A percentile compares a stretch with the other conserved stretches of the same genome.
phyloP scores from a whole-genome alignment of 2,329 filamentous ascomycete genomes.

The Exophiala dermatitidis region DNA sequence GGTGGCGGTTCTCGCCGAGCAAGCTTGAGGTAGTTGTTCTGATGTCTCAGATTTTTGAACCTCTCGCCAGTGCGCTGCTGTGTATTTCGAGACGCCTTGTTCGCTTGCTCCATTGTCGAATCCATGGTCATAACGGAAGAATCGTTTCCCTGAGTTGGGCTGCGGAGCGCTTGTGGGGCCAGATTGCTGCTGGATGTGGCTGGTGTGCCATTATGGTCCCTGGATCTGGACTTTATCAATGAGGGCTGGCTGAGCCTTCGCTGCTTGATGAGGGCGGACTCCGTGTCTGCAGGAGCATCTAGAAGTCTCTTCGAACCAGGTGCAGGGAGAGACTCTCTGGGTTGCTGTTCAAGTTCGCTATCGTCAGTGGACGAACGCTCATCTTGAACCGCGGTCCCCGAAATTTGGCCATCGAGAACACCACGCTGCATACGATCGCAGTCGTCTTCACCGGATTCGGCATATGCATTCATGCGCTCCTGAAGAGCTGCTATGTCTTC shows the following conservation, averaged over 20 bases:
- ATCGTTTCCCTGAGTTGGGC: background rate
- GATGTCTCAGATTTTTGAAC: constrained; percentile 20
- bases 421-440: background rate
- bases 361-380: background rate
- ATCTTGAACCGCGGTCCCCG: background rate
- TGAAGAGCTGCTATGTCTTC: constrained; percentile 15
- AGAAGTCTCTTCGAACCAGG: background rate
- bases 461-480: constrained; percentile 17
- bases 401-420: too few species aligned
- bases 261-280: background rate
- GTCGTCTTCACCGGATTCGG: background rate
- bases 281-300: background rate
- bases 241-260: background rate
- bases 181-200: background rate
- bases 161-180: background rate
- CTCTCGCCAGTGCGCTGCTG: constrained; percentile 7
- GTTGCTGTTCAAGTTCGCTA: background rate
- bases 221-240: background rate
- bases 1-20: constrained; percentile 14
- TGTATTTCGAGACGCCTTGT: background rate
- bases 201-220: background rate
- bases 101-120: background rate
- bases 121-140: background rate
- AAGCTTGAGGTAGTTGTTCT: constrained; percentile 20
- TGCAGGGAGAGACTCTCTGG: background rate